Evolutionary conservation across 768 basidiomycete genomes (phyloP).

Genomic region (Tulasnella sp.): DNA sequence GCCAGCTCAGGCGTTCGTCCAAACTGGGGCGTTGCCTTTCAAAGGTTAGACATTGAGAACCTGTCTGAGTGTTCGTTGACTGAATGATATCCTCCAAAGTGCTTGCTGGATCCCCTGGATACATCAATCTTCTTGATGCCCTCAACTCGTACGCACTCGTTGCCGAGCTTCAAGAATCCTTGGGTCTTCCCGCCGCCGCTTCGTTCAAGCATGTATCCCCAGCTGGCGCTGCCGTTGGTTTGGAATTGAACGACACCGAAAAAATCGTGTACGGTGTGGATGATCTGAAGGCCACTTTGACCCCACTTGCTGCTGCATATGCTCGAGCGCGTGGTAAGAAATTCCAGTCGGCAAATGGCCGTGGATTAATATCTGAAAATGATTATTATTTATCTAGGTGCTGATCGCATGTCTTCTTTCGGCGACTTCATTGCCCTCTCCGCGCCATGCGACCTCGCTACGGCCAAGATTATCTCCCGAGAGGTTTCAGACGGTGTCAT

Average conservation of each 20-base stretch:
- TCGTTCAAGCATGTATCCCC: slow-evolving; percentile 99
- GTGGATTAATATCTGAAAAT: neutral
- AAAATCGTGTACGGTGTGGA: slow-evolving; percentile 95
- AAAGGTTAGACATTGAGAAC: slow-evolving; percentile 44
- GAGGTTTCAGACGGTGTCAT: slow-evolving; percentile 99
- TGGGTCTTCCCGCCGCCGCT: slow-evolving; percentile 86
- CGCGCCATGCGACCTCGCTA: slow-evolving; percentile 82
- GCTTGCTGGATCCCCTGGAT: slow-evolving; percentile 88
- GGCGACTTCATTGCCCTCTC: slow-evolving; percentile 98
- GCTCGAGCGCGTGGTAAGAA: slow-evolving; percentile 81
- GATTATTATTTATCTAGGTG: slow-evolving; percentile 38
- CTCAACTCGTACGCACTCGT: slow-evolving; percentile 96
- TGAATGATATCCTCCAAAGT: slow-evolving; percentile 35
- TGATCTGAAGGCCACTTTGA: slow-evolving; percentile 81
- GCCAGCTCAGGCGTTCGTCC: slow-evolving; percentile 92
- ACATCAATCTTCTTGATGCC: slow-evolving; percentile 96
- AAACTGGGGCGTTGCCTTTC: slow-evolving; percentile 83
- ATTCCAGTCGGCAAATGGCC: neutral
- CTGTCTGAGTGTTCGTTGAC: neutral
- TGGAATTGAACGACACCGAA: slow-evolving; percentile 70
- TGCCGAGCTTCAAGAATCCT: slow-evolving; percentile 79
- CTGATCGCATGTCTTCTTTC: slow-evolving; percentile 99
- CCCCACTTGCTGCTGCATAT: slow-evolving; percentile 83
- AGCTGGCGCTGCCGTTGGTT: slow-evolving; percentile 88
- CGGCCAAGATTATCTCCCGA: slow-evolving; percentile 93